Evolutionary conservation across 495 filamentous ascomycete species (phyloP).

Genomic region (Aspergillus cristatus): DNA sequence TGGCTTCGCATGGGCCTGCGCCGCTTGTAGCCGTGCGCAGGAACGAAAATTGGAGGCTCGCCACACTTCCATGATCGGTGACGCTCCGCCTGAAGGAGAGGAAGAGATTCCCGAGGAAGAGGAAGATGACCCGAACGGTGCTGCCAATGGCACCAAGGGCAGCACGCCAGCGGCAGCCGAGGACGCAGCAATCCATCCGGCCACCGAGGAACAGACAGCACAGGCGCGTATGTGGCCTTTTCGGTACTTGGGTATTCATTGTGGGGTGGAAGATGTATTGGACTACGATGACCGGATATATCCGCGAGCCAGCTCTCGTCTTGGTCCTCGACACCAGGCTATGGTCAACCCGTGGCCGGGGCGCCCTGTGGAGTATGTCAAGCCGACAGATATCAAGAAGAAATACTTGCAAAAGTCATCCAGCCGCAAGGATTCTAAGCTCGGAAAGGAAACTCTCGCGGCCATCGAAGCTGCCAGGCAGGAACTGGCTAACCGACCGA

Average conservation of each 20-base stretch:
- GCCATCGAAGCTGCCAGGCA: conserved; percentile 71
- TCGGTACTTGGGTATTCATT: conserved; percentile 92
- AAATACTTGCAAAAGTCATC: conserved; percentile 51
- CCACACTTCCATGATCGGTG: conserved; percentile 61
- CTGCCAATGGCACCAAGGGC: conserved; percentile 41
- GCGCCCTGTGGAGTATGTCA: conserved; percentile 77
- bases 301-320: conserved; percentile 83
- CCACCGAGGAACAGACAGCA: conserved; percentile 82
- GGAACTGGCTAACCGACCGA: conserved; percentile 70
- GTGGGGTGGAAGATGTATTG: conserved; percentile 88
- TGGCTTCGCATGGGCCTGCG: conserved; percentile 97
- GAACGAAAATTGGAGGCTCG: conserved; percentile 88
- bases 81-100: conserved; percentile 52
- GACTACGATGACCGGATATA: conserved; percentile 99
- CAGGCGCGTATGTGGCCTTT: conserved; percentile 94
- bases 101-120: conserved; percentile 76
- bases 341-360: conserved; percentile 78
- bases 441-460: conserved; percentile 68
- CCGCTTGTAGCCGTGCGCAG: conserved; percentile 86
- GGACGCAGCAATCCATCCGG: conserved; percentile 50
- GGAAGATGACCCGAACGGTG: conserved; percentile 51
- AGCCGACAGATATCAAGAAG: conserved; percentile 77
- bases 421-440: conserved; percentile 60
- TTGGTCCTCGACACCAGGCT: conserved; percentile 89
- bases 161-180: conserved; percentile 50